A percentile compares a stretch with the other conserved stretches of the same genome.
Evolutionary conservation across 2,329 filamentous ascomycete genomes (phyloP).

Genomic region (Calonectria honghensis): DNA sequence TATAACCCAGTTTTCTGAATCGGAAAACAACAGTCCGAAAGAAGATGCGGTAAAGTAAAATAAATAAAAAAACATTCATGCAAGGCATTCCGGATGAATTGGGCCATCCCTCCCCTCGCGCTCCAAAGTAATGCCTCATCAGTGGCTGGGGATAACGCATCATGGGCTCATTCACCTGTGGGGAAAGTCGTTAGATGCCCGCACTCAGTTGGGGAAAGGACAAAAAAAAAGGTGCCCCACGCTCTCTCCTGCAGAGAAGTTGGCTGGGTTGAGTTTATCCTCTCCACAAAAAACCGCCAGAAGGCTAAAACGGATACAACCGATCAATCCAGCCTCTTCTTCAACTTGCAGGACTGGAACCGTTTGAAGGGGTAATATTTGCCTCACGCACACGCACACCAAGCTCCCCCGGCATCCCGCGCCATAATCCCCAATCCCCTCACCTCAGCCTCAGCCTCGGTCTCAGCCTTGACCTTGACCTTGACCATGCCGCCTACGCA

Average conservation of each 20-base stretch:
- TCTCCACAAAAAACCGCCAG: constrained; percentile 17
- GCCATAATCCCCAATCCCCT: constrained; percentile 25
- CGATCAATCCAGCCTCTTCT: constrained; percentile 18
- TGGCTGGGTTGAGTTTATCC: constrained; percentile 24
- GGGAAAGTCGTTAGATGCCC: constrained; percentile 2
- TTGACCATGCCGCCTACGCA: constrained; percentile 66
- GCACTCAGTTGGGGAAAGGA: constrained; percentile 7
- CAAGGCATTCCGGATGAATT: constrained; percentile 3
- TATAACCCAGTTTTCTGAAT: no score
- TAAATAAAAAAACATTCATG: background rate
- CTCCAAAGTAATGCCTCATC: constrained; percentile 33
- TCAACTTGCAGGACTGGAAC: constrained; percentile 5
- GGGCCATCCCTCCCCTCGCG: background rate
- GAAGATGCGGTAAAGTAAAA: background rate
- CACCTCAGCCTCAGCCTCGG: constrained; percentile 6
- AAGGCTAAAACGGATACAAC: constrained; percentile 13
- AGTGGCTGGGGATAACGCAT: constrained; percentile 20
- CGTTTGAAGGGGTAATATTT: background rate
- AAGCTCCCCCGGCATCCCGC: background rate
- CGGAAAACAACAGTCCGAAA: no score
- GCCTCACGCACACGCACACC: constrained; percentile 5
- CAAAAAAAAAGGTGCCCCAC: constrained; percentile 29
- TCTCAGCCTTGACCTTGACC: constrained; percentile 17
- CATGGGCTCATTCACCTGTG: constrained; percentile 29
- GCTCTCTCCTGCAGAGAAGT: constrained; percentile 17